A percentile compares a stretch with the other conserved stretches of the same genome.
phyloP scores from a whole-genome alignment of 441 rosid genomes.

The Biscutella laevigata region DNA sequence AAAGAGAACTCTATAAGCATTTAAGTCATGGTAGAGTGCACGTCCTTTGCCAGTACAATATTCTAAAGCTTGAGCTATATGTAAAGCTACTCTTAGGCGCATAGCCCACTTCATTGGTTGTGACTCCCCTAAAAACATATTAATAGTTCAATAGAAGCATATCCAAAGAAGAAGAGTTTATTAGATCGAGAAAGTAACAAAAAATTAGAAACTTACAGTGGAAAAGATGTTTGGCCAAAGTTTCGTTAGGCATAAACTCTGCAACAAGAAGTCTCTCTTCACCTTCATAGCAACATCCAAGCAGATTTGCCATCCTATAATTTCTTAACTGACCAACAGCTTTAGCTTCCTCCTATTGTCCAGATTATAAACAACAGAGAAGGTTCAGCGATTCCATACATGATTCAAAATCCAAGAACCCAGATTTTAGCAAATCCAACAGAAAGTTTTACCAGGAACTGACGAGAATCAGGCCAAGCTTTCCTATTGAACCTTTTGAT shows the following conservation, averaged over 20 bases:
- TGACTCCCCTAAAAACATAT: conserved; percentile 57
- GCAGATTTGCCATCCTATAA: conserved; percentile 51
- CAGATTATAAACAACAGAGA: not conserved
- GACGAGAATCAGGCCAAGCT: conserved; percentile 66
- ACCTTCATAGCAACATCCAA: conserved; percentile 60
- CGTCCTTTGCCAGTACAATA: conserved; percentile 80
- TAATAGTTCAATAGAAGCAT: not conserved
- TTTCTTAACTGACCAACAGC: conserved; percentile 63
- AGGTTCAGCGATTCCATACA: not conserved
- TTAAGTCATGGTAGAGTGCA: conserved; percentile 80
- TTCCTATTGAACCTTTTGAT: conserved; percentile 57
- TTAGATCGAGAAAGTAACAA: not conserved
- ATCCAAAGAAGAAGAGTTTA: not conserved
- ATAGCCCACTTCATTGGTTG: conserved; percentile 95
- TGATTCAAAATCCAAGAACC: not conserved
- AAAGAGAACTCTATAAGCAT: conserved; percentile 83
- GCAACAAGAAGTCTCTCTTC: conserved; percentile 69
- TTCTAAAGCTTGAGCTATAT: conserved; percentile 86
- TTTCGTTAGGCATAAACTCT: conserved; percentile 60
- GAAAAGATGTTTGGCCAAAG: conserved; percentile 64
- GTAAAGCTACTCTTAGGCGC: conserved; percentile 80
- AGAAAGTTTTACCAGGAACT: conserved; percentile 41
- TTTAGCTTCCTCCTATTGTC: conserved; percentile 53
- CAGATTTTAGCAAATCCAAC: too few species aligned
- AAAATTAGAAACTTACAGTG: conserved; percentile 39